Percentiles rank a stretch among this genome's conserved stretches.
Conservation (phyloP, 2,329 filamentous ascomycete genomes). For the Penicillium nordicum region DNA sequence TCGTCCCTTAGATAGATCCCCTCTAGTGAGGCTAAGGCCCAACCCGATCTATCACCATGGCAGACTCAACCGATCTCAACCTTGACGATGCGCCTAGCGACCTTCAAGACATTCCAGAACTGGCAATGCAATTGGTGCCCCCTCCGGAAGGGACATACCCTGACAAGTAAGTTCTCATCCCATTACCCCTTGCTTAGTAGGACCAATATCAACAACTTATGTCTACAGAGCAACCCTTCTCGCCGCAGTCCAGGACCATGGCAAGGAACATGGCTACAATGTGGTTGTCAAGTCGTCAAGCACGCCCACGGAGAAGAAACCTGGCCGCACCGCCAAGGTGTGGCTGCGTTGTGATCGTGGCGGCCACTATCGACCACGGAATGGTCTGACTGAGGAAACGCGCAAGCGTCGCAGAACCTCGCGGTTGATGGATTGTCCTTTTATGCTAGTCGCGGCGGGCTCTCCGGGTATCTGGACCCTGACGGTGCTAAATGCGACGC, state of each 20-base stretch:
- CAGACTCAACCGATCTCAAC: slow-evolving; percentile 43
- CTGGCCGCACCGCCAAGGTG: slow-evolving; percentile 43
- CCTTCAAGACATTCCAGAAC: slow-evolving; percentile 45
- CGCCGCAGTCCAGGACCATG: slow-evolving; percentile 41
- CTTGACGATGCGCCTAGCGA: slow-evolving; percentile 44
- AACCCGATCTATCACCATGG: slow-evolving; percentile 31
- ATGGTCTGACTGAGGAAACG: slow-evolving; percentile 46
- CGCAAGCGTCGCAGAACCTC: slow-evolving; percentile 44
- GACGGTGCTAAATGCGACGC: slow-evolving; percentile 41
- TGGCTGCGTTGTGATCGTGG: slow-evolving; percentile 47
- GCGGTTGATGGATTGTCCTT: slow-evolving; percentile 45
- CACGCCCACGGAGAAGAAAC: slow-evolving; percentile 45
- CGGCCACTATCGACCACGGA: slow-evolving; percentile 44
- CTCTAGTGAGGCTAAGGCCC: slow-evolving; percentile 15
- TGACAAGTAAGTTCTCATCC: slow-evolving; percentile 35
- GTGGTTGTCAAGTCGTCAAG: slow-evolving; percentile 47
- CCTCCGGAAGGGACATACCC: slow-evolving; percentile 45
- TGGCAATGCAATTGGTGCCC: slow-evolving; percentile 42
- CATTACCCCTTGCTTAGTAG: neutral
- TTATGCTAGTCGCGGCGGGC: slow-evolving; percentile 44
- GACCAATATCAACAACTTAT: slow-evolving; percentile 8
- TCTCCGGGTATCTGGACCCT: slow-evolving; percentile 45
- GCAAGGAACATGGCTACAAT: slow-evolving; percentile 44
- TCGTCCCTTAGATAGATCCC: neutral
- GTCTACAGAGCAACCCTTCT: slow-evolving; percentile 35